These are phyloP conservation scores for Suillus placidus DNA, from an alignment of 768 basidiomycete genomes.

Conservation along the genomic window DNA sequence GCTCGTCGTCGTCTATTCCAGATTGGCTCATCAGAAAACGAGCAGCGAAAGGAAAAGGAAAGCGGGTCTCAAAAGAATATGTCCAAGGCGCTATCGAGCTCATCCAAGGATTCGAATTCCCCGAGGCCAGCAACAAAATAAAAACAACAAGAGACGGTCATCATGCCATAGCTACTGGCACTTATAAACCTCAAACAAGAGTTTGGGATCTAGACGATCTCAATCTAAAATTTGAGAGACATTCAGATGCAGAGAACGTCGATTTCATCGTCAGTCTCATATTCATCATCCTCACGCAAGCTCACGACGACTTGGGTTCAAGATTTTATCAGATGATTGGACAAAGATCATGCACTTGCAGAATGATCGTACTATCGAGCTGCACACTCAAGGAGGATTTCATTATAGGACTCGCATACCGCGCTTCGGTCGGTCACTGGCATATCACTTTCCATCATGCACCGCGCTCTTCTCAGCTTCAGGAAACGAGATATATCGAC, in stretches of 20 bases:
- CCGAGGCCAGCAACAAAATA: slow-evolving; percentile 91
- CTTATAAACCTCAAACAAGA: slow-evolving; percentile 96
- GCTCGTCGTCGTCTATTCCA: slow-evolving; percentile 89
- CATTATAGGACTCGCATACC: slow-evolving; percentile 95
- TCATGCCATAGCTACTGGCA: slow-evolving; percentile 92
- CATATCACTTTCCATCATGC: slow-evolving; percentile 93
- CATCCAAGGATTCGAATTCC: slow-evolving; percentile 96
- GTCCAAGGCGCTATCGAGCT: slow-evolving; percentile 86
- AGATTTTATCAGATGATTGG: slow-evolving; percentile 98
- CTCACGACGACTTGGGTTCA: slow-evolving; percentile 11
- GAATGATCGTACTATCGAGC: slow-evolving; percentile 90
- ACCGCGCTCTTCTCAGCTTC: slow-evolving; percentile 85
- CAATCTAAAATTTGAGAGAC: slow-evolving; percentile 92
- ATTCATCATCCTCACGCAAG: not conserved
- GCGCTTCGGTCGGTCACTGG: slow-evolving; percentile 87
- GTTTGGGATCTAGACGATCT: slow-evolving; percentile 95
- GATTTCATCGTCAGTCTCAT: slow-evolving; percentile 82
- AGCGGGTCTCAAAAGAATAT: slow-evolving; percentile 68
- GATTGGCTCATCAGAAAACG: slow-evolving; percentile 89
- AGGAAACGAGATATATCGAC: slow-evolving; percentile 86
- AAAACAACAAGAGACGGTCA: slow-evolving; percentile 91
- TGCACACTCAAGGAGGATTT: slow-evolving; percentile 93
- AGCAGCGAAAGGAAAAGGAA: slow-evolving; percentile 60
- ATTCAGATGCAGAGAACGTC: slow-evolving; percentile 95
- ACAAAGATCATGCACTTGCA: slow-evolving; percentile 98